Evolutionary conservation across 371 early-diverging fungal species (phyloP).

Genomic region (Mortierella sp.): DNA sequence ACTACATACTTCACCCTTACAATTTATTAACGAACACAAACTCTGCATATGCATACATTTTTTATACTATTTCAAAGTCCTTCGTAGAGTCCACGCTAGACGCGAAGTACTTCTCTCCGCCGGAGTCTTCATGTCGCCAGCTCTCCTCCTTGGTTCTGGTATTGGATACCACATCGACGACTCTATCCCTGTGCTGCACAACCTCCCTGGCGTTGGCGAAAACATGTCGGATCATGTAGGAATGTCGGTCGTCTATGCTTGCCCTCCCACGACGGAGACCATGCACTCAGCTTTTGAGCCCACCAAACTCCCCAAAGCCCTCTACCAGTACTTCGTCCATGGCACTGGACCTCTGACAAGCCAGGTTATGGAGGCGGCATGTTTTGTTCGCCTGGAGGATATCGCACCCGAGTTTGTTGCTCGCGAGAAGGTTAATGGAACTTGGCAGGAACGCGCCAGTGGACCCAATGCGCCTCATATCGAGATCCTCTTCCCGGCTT

Average conservation of each 20-base stretch:
- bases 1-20: not conserved
- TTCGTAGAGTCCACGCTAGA: conserved; percentile 17
- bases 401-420: conserved; percentile 55
- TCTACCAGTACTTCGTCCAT: conserved; percentile 24
- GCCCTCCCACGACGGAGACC: conserved; percentile 15
- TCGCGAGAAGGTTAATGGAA: conserved; percentile 53
- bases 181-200: conserved; percentile 28
- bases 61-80: conserved; percentile 2
- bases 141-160: conserved; percentile 34
- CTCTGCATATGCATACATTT: not conserved
- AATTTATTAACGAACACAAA: not conserved
- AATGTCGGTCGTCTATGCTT: conserved; percentile 12
- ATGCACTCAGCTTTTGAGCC: not conserved
- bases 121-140: conserved; percentile 30
- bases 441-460: conserved; percentile 48
- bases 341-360: conserved; percentile 26
- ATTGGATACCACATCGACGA: conserved; percentile 27
- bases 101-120: conserved; percentile 34
- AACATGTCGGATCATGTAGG: conserved; percentile 32
- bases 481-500: conserved; percentile 42
- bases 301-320: conserved; percentile 7
- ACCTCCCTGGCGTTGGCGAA: conserved; percentile 33
- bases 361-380: conserved; percentile 37
- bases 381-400: conserved; percentile 50
- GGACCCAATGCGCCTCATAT: conserved; percentile 54